Evolutionary conservation across 1,284 basidiomycete species (phyloP), one percentile per base, ranked within the genome.

Genomic region (Anthracocystis setariae): DNA sequence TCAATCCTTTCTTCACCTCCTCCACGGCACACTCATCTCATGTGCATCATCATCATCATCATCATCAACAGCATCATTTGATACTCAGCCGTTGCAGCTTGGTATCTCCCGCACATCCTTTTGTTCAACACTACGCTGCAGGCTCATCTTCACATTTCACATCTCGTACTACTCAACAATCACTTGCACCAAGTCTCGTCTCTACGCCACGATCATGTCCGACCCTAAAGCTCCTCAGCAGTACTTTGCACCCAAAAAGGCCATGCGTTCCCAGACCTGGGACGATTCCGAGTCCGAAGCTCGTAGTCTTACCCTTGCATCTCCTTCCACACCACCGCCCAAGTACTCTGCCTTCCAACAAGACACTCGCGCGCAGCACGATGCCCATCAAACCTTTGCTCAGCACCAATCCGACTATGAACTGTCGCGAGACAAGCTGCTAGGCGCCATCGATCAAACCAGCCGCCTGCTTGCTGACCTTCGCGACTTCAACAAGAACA

Each of bases 401-500:
- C 70, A 73, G 58, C 70, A 65, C 23, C 65, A 68, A 57, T 53
- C 50, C 39, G 57, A 60, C n/a, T 73, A 64, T n/a, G 70, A 73
- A 53, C 46, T 69, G 10, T 69, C 60, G 27, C 66, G 65, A 35
- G 61, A 73, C 42, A 54, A 42, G 47, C 61, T 73, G n/a, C 48
- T 73, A 15, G 61, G 48, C 35, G 92, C 90, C 21, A 88, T 95
- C 71, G 88, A 91, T 75, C 86, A 88, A 0, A 90, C 92, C 29
- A 88, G 88, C 77, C 81, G 84, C 18, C 87, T 97, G 46, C 86
- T 96, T 37, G 85, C 84, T 52, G 90, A 91, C 74, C 85, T 97
- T 29, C 88, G 89, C 63, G 85, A 87, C 65, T 95, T 94, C 85
- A 96, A 92, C 85, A 90, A 89, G 83, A 87, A 89, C 46, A 87